Base-by-base conservation (phyloP, 2,329 filamentous ascomycete species). In the Phyllosticta citriasiana region DNA sequence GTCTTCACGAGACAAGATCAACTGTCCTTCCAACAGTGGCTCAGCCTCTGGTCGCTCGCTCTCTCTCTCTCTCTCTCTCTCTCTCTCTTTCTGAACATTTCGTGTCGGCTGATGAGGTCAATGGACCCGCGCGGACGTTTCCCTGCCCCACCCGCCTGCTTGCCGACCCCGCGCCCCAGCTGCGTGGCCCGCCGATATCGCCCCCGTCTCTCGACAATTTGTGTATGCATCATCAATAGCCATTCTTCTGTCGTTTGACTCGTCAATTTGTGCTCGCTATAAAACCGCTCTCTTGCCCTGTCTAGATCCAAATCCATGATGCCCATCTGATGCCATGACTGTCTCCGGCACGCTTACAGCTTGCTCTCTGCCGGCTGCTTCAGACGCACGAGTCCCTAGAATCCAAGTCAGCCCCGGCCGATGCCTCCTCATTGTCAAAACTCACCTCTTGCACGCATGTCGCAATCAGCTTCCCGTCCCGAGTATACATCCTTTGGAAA, bases 381-480 rank as follows among this genome's bases (percentile, higher is more conserved):
- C 55, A 84, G 69, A 53, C 81, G 70, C 52, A 83, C 75, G 55
- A 83, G 76, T 16, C 81, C 81, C 80, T 82, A 53, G 53, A 56
- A 56, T 59, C 47, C 40, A n/a, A 6, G 67, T 71, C 57, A 71
- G 69, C 51, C 22, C 33, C 16, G 4, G 27, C 16, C 19, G n/a
- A 10, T 24, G 24, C 57, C 6, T 2, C 19, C 4, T n/a, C 24
- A 12, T 7, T n/a, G 16, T n/a, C 16, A 25, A 24, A 47, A 56
- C 69, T 70, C 66, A 79, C 88, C 82, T 94, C 89, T 74, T 94
- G 89, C 62, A 89, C 82, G 72, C 89, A 93, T 33, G 84, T 92
- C 26, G 89, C 89, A 69, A 94, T 76, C 73, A 94, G 73, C 26
- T 80, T 86, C 24, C 89, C 89, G 64, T 91, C 86, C 65, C 77